These are phyloP conservation scores for Xerocomellus chrysenteron DNA, from an alignment of 768 basidiomycete species.

Conservation along the genomic window DNA sequence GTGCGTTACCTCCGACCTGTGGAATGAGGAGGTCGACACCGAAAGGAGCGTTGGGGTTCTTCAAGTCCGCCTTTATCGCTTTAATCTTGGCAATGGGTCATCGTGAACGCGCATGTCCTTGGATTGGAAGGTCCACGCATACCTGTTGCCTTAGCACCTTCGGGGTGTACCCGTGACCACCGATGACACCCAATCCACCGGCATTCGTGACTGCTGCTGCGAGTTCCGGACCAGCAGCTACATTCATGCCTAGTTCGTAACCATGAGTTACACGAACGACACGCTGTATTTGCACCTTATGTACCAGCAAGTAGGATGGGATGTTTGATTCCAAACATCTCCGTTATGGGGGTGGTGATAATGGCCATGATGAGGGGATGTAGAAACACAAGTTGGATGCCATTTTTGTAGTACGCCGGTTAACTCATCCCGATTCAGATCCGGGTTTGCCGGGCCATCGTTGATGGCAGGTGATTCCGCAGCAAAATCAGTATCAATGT, in stretches of 20 bases:
- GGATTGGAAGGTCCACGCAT: slow-evolving; percentile 8
- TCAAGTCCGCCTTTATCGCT: slow-evolving; percentile 68
- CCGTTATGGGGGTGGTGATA: slow-evolving; percentile 82
- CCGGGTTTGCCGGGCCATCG: neutral
- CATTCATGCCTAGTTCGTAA: slow-evolving; percentile 53
- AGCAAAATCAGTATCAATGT: neutral
- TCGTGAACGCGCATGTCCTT: slow-evolving; percentile 2
- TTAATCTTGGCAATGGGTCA: slow-evolving; percentile 49
- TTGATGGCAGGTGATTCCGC: neutral
- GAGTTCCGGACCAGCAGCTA: slow-evolving; percentile 74
- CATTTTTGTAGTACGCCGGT: neutral
- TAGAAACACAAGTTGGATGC: too few species aligned
- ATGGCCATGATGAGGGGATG: slow-evolving; percentile 39
- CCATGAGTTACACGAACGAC: slow-evolving; percentile 35
- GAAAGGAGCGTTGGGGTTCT: slow-evolving; percentile 77
- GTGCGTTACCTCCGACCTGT: slow-evolving; percentile 79
- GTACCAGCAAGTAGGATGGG: slow-evolving; percentile 82
- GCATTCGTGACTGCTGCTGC: slow-evolving; percentile 95
- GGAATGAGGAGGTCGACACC: slow-evolving; percentile 91
- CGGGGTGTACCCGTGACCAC: slow-evolving; percentile 84
- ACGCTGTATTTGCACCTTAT: slow-evolving; percentile 17
- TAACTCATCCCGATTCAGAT: neutral
- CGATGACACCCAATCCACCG: slow-evolving; percentile 90
- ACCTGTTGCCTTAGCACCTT: slow-evolving; percentile 80
- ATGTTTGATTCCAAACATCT: slow-evolving; percentile 86